Evolutionary conservation across 345 rosid genomes (phyloP).

Genomic region (Eucalyptus coolabah): DNA sequence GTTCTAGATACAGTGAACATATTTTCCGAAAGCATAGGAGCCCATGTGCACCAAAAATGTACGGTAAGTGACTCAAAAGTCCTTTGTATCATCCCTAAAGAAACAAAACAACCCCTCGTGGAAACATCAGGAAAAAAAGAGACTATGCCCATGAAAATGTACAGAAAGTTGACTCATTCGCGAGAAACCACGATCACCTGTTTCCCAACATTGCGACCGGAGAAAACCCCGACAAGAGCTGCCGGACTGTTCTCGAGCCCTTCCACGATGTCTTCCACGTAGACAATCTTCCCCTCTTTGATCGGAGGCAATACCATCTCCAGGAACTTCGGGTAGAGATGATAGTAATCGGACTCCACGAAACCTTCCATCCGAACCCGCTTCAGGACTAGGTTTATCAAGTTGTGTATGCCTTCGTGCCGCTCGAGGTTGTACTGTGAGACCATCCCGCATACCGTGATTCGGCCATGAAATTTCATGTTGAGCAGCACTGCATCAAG

Average conservation of each 20-base stretch:
- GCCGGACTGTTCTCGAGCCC: slow-evolving; percentile 11
- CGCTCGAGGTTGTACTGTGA: slow-evolving; percentile 12
- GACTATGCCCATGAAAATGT: not conserved
- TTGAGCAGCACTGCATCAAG: slow-evolving; percentile 11
- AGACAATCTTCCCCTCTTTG: slow-evolving; percentile 6
- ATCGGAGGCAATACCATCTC: slow-evolving; percentile 5
- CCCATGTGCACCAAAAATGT: not conserved
- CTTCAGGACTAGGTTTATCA: not conserved
- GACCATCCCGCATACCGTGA: slow-evolving; percentile 7
- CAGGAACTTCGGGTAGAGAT: slow-evolving; percentile 6
- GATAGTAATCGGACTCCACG: not conserved
- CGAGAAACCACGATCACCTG: slow-evolving; percentile 13
- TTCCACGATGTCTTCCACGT: slow-evolving; percentile 8
- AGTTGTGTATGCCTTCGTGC: slow-evolving; percentile 14
- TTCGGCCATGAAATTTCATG: slow-evolving; percentile 11
- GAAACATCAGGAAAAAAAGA: not conserved
- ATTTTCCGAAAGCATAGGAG: not conserved
- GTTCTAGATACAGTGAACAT: not conserved
- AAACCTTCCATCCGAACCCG: slow-evolving; percentile 18
- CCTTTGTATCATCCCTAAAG: not conserved
- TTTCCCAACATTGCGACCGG: slow-evolving; percentile 12
- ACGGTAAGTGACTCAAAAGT: not conserved
- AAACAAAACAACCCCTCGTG: not conserved
- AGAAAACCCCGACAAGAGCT: slow-evolving; percentile 10
- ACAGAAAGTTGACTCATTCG: not conserved